These are phyloP conservation scores for Daldinia childiae DNA, from an alignment of 495 filamentous ascomycete genomes.

Conservation along the genomic window DNA sequence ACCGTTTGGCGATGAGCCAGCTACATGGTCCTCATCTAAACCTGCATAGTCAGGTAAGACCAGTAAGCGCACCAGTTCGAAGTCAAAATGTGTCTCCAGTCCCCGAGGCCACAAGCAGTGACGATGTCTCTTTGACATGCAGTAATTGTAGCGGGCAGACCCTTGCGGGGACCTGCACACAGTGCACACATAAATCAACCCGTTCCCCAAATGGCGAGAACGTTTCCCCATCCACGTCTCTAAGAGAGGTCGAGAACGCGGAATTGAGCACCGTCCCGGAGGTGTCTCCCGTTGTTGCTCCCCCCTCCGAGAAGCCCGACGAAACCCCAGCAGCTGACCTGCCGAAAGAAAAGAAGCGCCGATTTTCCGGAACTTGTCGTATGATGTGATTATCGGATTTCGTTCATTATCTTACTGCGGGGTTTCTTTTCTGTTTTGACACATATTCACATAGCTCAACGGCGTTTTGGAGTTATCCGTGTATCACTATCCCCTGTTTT, in stretches of 20 bases:
- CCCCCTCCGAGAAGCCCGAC: neutral
- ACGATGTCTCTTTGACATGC: neutral
- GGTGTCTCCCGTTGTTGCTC: neutral
- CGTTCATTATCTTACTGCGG: neutral
- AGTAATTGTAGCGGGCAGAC: conserved; percentile 17
- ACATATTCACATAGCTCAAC: neutral
- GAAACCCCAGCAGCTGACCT: neutral
- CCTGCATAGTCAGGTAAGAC: neutral
- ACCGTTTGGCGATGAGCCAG: neutral
- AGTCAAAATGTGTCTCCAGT: neutral
- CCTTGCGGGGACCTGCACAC: neutral
- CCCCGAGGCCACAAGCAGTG: conserved; percentile 1
- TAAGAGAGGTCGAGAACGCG: conserved; percentile 24
- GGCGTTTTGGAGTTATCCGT: neutral
- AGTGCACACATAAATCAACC: neutral
- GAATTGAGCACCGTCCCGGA: neutral
- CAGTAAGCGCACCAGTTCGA: neutral
- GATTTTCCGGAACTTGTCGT: neutral
- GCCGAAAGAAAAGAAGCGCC: neutral
- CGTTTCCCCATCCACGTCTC: conserved; percentile 1
- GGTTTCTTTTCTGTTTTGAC: neutral
- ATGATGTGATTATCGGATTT: neutral
- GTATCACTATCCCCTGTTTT: neutral
- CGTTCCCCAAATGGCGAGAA: neutral
- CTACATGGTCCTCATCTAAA: neutral